Percentiles rank a stretch among this genome's conserved stretches.
phyloP scores from a whole-genome alignment of 148 eudicot genomes.

The Rhododendron molle region DNA sequence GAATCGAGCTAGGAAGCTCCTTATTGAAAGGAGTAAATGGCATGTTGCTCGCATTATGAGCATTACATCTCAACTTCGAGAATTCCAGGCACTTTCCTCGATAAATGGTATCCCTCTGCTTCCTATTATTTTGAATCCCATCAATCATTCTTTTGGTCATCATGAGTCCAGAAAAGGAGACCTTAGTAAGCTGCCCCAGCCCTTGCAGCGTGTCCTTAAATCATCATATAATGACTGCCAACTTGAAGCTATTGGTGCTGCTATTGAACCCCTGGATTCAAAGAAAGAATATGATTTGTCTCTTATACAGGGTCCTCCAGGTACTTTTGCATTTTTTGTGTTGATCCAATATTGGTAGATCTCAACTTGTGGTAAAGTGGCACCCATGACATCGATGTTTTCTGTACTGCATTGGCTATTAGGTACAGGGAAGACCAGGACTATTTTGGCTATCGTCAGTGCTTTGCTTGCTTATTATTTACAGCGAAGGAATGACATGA shows the following conservation, averaged over 20 bases:
- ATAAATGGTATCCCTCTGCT: slow-evolving; percentile 70
- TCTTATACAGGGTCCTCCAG: slow-evolving; percentile 99
- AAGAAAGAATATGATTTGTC: slow-evolving; percentile 52
- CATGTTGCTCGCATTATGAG: slow-evolving; percentile 72
- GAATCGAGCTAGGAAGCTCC: slow-evolving; percentile 74
- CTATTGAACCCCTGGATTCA: slow-evolving; percentile 43
- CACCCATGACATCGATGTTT: neutral
- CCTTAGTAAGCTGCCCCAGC: slow-evolving; percentile 52
- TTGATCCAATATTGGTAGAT: neutral
- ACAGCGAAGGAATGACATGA: slow-evolving; percentile 28
- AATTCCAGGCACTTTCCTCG: slow-evolving; percentile 95
- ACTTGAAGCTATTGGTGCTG: slow-evolving; percentile 80
- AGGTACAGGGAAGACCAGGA: slow-evolving; percentile 97
- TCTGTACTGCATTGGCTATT: slow-evolving; percentile 5
- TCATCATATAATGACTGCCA: slow-evolving; percentile 83
- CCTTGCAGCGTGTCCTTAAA: slow-evolving; percentile 61
- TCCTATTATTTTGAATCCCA: slow-evolving; percentile 69
- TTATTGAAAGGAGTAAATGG: slow-evolving; percentile 93
- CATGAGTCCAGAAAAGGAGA: slow-evolving; percentile 36
- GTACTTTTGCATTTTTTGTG: slow-evolving; percentile 31
- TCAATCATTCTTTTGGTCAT: slow-evolving; percentile 28
- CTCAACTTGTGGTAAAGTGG: neutral
- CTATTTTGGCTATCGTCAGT: slow-evolving; percentile 90
- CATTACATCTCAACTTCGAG: slow-evolving; percentile 92
- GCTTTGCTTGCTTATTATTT: slow-evolving; percentile 52